Evolutionary conservation across 768 basidiomycete genomes (phyloP), one percentile per base, ranked within the genome.

Genomic region (Leccinum broughii): DNA sequence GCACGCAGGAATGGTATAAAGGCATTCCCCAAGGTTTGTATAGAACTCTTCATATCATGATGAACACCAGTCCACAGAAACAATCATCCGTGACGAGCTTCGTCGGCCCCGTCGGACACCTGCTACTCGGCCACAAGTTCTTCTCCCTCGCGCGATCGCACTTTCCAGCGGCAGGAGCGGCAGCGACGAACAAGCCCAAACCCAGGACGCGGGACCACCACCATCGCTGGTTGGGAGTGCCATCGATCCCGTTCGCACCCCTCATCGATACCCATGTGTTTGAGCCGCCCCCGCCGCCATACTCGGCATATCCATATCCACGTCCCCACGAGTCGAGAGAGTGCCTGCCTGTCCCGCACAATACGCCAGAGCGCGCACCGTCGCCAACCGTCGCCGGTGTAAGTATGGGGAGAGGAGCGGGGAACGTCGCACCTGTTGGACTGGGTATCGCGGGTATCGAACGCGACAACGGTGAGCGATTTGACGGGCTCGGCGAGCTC

Each of bases 391-490:
- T 15, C 37, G 37, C 7, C 6, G 37, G 37, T 9, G 17, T 17
- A 41, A 39, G 24, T 11, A 34, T 34, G 11, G 11, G 17, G 4
- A 6, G 30, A 8, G 2, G 32, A 22, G 28, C 17, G 17, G 17
- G 20, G 17, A 17, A 46, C 50, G 24, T 17, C 13, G 34, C 3
- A 20, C 54, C 59, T 6, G 26, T 74, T 39, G 71, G 71, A 3
- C 71, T 72, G 2, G 71, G 71, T 6, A 61, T 72, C 52, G 65
- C 60, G 35, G 69, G 72, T 3, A 61, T 72, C 28, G 71, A 72
- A 28, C 62, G 61, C 2, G 58, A 58, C 4, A 63, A 72, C 20
- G 72, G 71, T 10, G 63, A 55, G 8, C 67, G 26, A 11, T 72
- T 72, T 46, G 69, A 74, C 20, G 72, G 71, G 13, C 61, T 72